Evolutionary conservation across 2,329 filamentous ascomycete species (phyloP), one percentile per base, ranked within the genome.

Genomic region (Pseudogymnoascus sp.): DNA sequence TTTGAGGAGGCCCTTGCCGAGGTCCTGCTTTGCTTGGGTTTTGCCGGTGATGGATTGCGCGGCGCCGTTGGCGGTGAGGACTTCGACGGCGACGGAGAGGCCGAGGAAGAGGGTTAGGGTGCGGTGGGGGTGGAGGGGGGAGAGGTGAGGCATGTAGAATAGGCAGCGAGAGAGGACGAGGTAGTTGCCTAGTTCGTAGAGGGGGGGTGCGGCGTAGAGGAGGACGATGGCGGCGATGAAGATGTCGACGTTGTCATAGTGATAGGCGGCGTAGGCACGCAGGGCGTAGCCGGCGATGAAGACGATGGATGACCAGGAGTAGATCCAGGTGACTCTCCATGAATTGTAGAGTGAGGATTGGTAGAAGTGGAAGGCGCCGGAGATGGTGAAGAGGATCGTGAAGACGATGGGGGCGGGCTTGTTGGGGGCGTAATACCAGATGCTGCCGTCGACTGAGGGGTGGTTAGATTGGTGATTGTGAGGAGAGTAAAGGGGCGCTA

Each of bases 151-250:
- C 2, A 84, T 76, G 71, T 87, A 88, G 70, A 82, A 82, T 19
- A 88, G 76, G 11, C 85, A 76, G 3, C 83, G 79, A 2, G 81
- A 81, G 23, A 88, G 79, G 62, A 86, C 78, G 67, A 84, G 80
- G 71, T 87, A 87, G 68, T 87, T 85, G 62, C 82, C 78, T 2
- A 84, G 76, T 61, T 84, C 83, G 41, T 86, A 80, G 3, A 88
- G 74, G 0, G 86, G 85, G 2, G 70, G 71, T 6, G 69, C 70
- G 19, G 65, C 66, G 14, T 71, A 72, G 31, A 71, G 64, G 45
- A 72, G 65, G 6, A 71, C 68, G 6, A 69, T 35, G 62, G 78
- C 81, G 3, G 77, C 43, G 62, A 82, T 76, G 63, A 75, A 82
- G 3, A 78, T 66, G n/a, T 77, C 69, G 31, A 80, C 68, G 43